Base-by-base conservation (phyloP, 1,284 basidiomycete species). In the Kwoniella shivajii region DNA sequence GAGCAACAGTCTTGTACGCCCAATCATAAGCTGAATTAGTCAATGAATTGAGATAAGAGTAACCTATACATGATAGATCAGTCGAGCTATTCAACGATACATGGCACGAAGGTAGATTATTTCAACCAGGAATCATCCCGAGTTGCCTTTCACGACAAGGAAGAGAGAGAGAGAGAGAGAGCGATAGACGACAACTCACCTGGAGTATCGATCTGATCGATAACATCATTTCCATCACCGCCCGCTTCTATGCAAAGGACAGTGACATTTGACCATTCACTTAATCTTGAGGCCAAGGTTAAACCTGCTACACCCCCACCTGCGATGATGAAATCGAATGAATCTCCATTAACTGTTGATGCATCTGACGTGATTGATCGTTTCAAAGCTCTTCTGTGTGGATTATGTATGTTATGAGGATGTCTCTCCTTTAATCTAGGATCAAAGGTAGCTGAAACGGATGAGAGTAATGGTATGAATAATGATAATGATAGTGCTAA, bases 161-260 rank as follows among this genome's bases (percentile, higher is more conserved):
- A 26, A 50, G 10, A 39, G 27, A 27, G 27, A 36, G 33, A 18
- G 33, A 9, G 41, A 31, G 2, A 41, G 14, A 33, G 14, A 31
- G 26, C 26, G 4, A n/a, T 14, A 22, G 1, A 29, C 10, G 6
- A 27, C 2, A n/a, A 54, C 83, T 78, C 16, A 72, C 75, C 77
- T 30, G 77, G 75, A 48, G 82, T 78, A 68, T 83, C 79, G 31
- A 78, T 75, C 63, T 73, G 44, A 36, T 76, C 67, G 38, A 64
- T 50, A 42, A 83, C 81, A 2, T 80, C 80, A 44, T 81, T 78
- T 1, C 86, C 87, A 33, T 84, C 81, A 39, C 81, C 80, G 16
- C 88, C 88, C 4, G 87, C 87, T 71, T 90, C 88, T 53, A 89
- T 80, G 39, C 88, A 86, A 33, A 87, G 82, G 9, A 90, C 86